Percentiles rank a stretch among this genome's conserved stretches.
Conservation (phyloP, 768 basidiomycete species). For the Rubroboletus satanas region DNA sequence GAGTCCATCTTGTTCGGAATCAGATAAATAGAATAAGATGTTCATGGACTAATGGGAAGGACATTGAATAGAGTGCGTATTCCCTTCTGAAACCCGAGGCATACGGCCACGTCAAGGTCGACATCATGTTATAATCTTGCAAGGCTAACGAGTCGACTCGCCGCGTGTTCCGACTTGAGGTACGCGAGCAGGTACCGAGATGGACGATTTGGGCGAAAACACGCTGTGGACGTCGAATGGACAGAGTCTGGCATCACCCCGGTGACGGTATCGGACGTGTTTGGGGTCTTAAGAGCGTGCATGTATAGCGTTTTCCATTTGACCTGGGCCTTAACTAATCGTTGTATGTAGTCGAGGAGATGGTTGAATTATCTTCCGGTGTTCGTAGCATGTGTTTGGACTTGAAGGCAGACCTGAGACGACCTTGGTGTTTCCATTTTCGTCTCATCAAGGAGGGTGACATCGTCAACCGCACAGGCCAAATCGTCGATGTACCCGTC, state of each 20-base stretch:
- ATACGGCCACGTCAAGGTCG: no score
- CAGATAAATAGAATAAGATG: neutral
- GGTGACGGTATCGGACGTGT: constrained; percentile 99
- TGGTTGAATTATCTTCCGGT: constrained; percentile 99
- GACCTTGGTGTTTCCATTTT: constrained; percentile 99
- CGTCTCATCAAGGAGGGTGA: constrained; percentile 99
- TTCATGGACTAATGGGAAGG: no score
- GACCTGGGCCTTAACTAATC: neutral
- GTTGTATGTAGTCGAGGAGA: constrained; percentile 81
- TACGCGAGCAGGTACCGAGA: no score
- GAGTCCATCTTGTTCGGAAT: neutral
- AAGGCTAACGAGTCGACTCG: no score
- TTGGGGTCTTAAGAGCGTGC: constrained; percentile 98
- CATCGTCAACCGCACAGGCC: constrained; percentile 99
- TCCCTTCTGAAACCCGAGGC: no score
- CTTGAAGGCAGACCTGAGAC: constrained; percentile 99
- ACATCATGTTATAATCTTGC: no score
- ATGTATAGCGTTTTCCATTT: constrained; percentile 47
- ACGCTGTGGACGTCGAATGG: no score
- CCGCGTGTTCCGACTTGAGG: no score
- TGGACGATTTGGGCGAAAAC: no score
- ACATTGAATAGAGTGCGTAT: no score
- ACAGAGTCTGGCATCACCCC: no score
- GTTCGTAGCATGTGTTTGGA: constrained; percentile 99
- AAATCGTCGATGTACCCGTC: constrained; percentile 99